Evolutionary conservation across 2,329 filamentous ascomycete species (phyloP).

Genomic region (Phialophora expanda): DNA sequence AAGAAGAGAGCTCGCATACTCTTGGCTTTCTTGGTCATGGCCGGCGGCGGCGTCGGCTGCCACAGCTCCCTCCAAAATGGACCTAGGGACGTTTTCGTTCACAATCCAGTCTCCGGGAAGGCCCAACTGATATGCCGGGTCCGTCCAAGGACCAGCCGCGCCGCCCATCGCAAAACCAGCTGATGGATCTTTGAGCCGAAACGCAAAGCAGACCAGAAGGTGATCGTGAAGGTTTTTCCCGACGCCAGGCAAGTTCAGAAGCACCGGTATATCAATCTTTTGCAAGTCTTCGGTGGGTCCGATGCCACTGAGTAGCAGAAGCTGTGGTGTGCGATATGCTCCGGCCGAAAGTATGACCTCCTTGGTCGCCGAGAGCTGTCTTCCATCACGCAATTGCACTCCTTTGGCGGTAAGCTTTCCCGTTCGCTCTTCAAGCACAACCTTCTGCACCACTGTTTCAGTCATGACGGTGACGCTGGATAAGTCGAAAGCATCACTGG

Average conservation of each 20-base stretch:
- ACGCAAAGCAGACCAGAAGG: conserved; percentile 19
- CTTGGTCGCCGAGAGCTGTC: conserved; percentile 46
- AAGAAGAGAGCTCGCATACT: conserved; percentile 13
- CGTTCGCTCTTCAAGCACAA: conserved; percentile 37
- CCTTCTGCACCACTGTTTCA: conserved; percentile 36
- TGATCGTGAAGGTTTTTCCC: conserved; percentile 68
- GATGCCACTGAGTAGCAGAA: conserved; percentile 68
- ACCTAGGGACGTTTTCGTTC: conserved; percentile 40
- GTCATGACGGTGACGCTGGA: conserved; percentile 39
- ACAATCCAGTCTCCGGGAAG: conserved; percentile 48
- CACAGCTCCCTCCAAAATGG: conserved; percentile 44
- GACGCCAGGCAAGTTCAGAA: conserved; percentile 65
- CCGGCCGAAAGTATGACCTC: conserved; percentile 58
- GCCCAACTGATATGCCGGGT: conserved; percentile 47
- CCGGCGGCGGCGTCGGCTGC: conserved; percentile 44
- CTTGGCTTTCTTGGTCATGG: conserved; percentile 21
- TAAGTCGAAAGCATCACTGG: conserved; percentile 41
- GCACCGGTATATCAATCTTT: conserved; percentile 57
- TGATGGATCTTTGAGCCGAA: conserved; percentile 20
- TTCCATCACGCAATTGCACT: conserved; percentile 40
- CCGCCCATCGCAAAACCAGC: conserved; percentile 47
- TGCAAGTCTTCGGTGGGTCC: conserved; percentile 61
- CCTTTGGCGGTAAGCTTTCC: conserved; percentile 37
- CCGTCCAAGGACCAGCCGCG: conserved; percentile 41
- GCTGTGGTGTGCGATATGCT: conserved; percentile 67